Evolutionary conservation across 352 stramenopile species (phyloP), one percentile per base, ranked within the genome.

Genomic region (Phytophthora podocarpi): DNA sequence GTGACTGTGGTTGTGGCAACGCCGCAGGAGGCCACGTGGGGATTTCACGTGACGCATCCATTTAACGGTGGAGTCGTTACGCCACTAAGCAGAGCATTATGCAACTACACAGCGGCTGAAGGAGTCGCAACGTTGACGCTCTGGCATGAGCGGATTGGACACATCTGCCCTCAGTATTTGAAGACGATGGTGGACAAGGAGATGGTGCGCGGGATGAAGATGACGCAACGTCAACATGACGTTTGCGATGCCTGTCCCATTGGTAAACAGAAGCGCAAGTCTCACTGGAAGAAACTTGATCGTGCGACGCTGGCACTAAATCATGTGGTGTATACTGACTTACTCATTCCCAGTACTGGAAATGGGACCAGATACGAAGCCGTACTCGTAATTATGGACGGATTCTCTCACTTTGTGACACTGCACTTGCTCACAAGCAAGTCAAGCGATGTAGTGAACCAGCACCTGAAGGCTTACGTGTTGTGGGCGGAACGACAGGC

Each of bases 311-410:
- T 16, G 24, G 27, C 34, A 16, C 27, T 53, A 8, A 64, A 69
- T 27, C 37, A 63, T 12, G 31, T 69, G 5, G 23, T 55, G 1
- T 69, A 54, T 20, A 51, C 52, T 8, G 43, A 64, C 11, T 43
- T 69, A 13, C 6, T 69, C 11, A 51, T 63, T 24, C 48, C 60
- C 34, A 32, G 37, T 23, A 13, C 27, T 12, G 7, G 30, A 7
- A 68, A 68, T 31, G 35, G 28, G 2, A 46, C 51, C 4, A 5
- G 15, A 16, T 69, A 58, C 24, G 43, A 0, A 27, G 52, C 27
- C 1, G 42, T 60, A 8, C n/a, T 57, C 6, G 27, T 65, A 13
- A 8, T 49, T 0, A 58, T 68, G 36, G 59, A 68, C 45, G 43
- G 43, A 1, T 59, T 37, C 13, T 63, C 45, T 0, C 45, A 51